phyloP scores from a whole-genome alignment of 2,329 filamentous ascomycete species.

The Ophiocordyceps camponoti-floridani region DNA sequence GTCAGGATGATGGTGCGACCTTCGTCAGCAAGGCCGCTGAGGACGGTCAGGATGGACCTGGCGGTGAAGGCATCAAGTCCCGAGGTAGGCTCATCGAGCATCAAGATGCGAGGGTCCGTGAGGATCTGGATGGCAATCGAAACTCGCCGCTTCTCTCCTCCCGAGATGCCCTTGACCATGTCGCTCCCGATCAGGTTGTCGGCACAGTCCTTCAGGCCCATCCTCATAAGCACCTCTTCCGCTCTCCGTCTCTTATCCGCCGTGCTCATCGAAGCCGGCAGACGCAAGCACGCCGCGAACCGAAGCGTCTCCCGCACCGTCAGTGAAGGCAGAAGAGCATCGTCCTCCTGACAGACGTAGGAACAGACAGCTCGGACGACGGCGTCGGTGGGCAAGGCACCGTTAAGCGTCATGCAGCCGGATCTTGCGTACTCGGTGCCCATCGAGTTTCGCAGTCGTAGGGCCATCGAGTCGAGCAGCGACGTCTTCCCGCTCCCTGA shows the following conservation, averaged over 20 bases:
- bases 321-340: slow-evolving; percentile 53
- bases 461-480: no score
- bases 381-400: slow-evolving; percentile 44
- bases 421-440: slow-evolving; percentile 42
- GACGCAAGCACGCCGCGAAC: slow-evolving; percentile 33
- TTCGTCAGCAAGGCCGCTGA: slow-evolving; percentile 51
- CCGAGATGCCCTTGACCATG: slow-evolving; percentile 59
- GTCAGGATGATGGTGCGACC: slow-evolving; percentile 60
- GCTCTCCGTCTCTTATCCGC: slow-evolving; percentile 49
- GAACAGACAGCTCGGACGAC: slow-evolving; percentile 57
- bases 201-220: slow-evolving; percentile 60
- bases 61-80: slow-evolving; percentile 66
- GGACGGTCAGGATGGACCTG: slow-evolving; percentile 57
- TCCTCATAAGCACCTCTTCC: slow-evolving; percentile 54
- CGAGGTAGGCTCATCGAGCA: slow-evolving; percentile 62
- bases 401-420: slow-evolving; percentile 53
- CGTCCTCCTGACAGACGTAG: slow-evolving; percentile 64
- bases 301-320: slow-evolving; percentile 59
- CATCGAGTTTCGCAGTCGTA: no score
- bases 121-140: slow-evolving; percentile 64
- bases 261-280: slow-evolving; percentile 52
- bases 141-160: slow-evolving; percentile 61
- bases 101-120: slow-evolving; percentile 53
- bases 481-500: no score
- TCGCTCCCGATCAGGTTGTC: slow-evolving; percentile 58